Base-by-base conservation (phyloP, 768 basidiomycete genomes). In the Lentinula edodes region DNA sequence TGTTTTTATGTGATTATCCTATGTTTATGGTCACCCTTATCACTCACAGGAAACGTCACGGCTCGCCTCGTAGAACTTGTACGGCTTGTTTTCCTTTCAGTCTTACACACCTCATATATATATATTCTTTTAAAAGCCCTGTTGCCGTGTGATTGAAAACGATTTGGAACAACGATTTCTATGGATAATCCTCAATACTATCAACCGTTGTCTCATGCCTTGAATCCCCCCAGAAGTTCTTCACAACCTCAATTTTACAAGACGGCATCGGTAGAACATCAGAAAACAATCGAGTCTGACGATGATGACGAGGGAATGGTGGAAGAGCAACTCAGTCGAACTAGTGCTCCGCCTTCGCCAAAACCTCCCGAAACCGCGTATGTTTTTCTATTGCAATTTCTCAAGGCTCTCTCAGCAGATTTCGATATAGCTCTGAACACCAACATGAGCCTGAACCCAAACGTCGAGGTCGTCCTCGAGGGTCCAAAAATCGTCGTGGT, bases 111-210 rank as follows among this genome's bases (percentile, higher is more conserved):
- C 46, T 28, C 41, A 4, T 42, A 16, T 42, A 20, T 32, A 28
- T 42, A 58, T 43, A 46, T 20, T 28, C 34, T 34, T 42, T 23
- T 23, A 10, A 39, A 54, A 54, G 41, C 23, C n/a, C 35, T 18
- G 23, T 28, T 16, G 9, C 28, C 28, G 46, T 51, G 46, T 60
- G 55, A 56, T 43, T 56, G 12, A 13, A n/a, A 39, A 55, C 20
- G 28, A 32, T 10, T 38, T 28, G 28, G 28, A 28, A 28, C 28
- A 28, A 28, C 28, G 3, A 28, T 28, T 55, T 53, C 42, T 13
- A 83, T 83, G 82, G 80, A 89, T 74, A 89, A 89, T 71, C 87
- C 88, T 60, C 88, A 90, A 70, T 87, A 88, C 64, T 89, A 91
- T 75, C 89, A 90, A 64, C 87, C 90, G 32, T 80, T 91, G 66